Evolutionary conservation across 768 basidiomycete genomes (phyloP).

Genomic region (Trametes sanguinea): DNA sequence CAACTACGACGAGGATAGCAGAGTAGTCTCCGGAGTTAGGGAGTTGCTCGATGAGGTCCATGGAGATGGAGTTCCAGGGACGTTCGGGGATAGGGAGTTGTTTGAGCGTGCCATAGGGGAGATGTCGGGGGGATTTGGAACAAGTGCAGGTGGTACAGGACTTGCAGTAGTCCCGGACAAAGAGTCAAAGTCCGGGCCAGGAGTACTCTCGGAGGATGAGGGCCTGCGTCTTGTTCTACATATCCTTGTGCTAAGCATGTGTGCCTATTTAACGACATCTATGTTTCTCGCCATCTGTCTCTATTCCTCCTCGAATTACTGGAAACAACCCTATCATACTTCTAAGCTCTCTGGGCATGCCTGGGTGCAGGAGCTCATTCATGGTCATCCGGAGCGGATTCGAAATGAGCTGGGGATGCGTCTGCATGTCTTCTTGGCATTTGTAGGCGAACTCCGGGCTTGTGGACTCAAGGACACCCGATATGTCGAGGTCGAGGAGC

Average conservation of each 20-base stretch:
- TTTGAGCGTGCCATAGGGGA: too few species aligned
- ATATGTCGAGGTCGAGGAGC: slow-evolving; percentile 12
- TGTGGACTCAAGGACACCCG: slow-evolving; percentile 10
- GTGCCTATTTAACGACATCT: neutral
- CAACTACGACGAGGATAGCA: too few species aligned
- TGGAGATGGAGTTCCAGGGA: too few species aligned
- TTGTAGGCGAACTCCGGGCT: slow-evolving; percentile 4
- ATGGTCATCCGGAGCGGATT: slow-evolving; percentile 11
- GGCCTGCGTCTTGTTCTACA: too few species aligned
- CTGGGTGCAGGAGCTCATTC: slow-evolving; percentile 13
- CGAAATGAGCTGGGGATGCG: slow-evolving; percentile 5
- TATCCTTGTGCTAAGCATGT: neutral
- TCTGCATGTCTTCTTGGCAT: slow-evolving; percentile 10
- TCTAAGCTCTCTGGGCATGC: slow-evolving; percentile 10
- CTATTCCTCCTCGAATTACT: neutral
- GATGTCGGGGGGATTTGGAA: too few species aligned
- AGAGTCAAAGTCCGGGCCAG: too few species aligned
- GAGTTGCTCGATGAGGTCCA: too few species aligned
- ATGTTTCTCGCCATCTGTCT: neutral
- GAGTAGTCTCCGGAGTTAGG: too few species aligned
- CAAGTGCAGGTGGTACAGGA: too few species aligned
- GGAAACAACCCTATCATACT: slow-evolving; percentile 10
- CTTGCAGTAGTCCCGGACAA: too few species aligned
- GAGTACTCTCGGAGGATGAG: too few species aligned
- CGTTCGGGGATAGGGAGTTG: too few species aligned